Base-by-base conservation (phyloP, 257 asterid species). In the Apocynum venetum region DNA sequence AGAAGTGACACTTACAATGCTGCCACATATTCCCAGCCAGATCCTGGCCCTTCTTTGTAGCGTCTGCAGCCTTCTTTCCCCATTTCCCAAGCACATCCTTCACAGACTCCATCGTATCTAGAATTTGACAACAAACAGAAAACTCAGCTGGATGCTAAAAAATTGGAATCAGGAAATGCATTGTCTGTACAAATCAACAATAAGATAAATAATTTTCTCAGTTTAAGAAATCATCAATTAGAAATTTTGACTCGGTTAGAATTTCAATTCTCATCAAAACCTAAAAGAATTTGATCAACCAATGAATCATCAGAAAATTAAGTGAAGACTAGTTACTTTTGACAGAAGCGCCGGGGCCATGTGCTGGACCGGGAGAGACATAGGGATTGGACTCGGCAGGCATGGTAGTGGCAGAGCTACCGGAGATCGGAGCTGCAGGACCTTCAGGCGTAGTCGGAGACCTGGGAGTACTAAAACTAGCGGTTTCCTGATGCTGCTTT, bases 21-120 rank as follows among this genome's bases (percentile, higher is more conserved):
- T 96, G 98, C 98, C 98, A 94, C 76, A 94, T 92, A 80, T 94
- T 94, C 52, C 96, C 98, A 9, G 98, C 98, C 65, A 94, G 76
- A 82, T 92, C 97, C 88, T 92, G 97, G 57, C 97, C 97, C 88
- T 91, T 92, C 83, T 82, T 91, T 0, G 96, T 84, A 59, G 97
- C 93, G 79, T 94, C 98, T 64, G 97, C 98, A 6, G 92, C 94
- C 87, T 79, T 91, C 87, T 89, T 92, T 84, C 97, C 93, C 97
- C 97, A 94, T 85, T 84, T 91, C 78, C 97, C 98, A 12, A 94
- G 87, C 69, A 80, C 94, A 83, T 88, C 94, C 89, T 92, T 92
- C 59, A 94, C 91, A n/a, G 79, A 80, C 47, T 89, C 93, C 97
- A 94, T 85, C 10, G 89, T 91, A 73, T 90, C 99, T 96, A 76